Evolutionary conservation across 257 asterid species (phyloP), one percentile per base, ranked within the genome.

Genomic region (Sherardia arvensis): DNA sequence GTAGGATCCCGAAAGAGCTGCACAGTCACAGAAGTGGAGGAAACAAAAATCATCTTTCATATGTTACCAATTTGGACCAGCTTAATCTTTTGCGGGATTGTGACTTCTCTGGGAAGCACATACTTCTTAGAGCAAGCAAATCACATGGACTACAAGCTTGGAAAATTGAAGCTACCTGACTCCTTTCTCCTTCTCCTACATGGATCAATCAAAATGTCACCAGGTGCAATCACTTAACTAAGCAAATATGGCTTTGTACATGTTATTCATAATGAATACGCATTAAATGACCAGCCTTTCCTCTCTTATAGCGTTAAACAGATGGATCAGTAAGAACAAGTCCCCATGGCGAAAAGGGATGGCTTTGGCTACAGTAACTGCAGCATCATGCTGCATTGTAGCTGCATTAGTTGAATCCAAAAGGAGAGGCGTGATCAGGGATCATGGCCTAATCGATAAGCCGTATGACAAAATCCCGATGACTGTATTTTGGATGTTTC

Each of bases 101-200:
- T 83, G 1, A 72, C 78, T 55, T 83, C 94, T 1, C 28, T 76
- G 8, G 81, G 83, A 58, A 83, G 74, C 68, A 85, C 90, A 7
- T 86, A 83, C 81, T 86, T 86, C 23, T 61, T 81, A 1, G 91
- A 86, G 67, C 95, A 86, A 77, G 85, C 87, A 4, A 82, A 56
- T n/a, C 62, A 70, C 67, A 69, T 86, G 87, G 59, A 78, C 53
- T 78, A 76, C 11, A 78, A 62, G 54, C 38, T 82, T 2, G 91
- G 91, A 18, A 58, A 66, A 49, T 65, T 80, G 76, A 84, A 66
- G 23, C 63, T 80, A 26, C 88, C 95, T 59, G 72, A 71, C 6
- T 83, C 70, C 1, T 43, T 67, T 21, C 55, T 84, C 47, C 65
- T 78, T 3, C 61, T 84, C 51, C 49, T 82, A 4, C 53, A 62